These are phyloP conservation scores for Aphanomyces cochlioides DNA, from an alignment of 352 stramenopile species.

Conservation along the genomic window DNA sequence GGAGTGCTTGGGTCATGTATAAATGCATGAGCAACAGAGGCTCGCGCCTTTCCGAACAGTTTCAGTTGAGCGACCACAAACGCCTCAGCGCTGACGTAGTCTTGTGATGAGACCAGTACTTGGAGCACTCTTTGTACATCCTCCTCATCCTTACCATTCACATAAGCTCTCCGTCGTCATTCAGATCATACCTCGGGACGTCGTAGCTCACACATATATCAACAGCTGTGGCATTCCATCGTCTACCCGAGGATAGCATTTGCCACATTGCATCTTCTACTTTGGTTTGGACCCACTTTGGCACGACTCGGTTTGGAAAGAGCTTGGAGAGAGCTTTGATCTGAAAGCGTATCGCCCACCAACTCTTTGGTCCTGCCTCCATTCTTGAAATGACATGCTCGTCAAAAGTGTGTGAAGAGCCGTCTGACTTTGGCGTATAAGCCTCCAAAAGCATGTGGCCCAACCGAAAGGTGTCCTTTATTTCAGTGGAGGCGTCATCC, in stretches of 20 bases:
- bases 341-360: slow-evolving; percentile 21
- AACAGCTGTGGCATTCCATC: slow-evolving; percentile 20
- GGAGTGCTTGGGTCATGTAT: neutral
- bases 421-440: neutral
- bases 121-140: neutral
- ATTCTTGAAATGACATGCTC: no score
- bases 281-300: no score
- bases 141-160: neutral
- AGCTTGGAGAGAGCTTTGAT: neutral
- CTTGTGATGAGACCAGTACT: neutral
- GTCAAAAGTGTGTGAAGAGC: neutral
- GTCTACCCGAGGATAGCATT: neutral
- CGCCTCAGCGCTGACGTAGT: neutral
- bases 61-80: neutral
- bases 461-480: slow-evolving; percentile 42
- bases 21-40: neutral
- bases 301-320: neutral
- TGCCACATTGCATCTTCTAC: neutral
- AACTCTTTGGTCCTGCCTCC: neutral
- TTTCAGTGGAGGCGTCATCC: neutral
- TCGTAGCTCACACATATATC: slow-evolving; percentile 19
- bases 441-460: slow-evolving; percentile 54
- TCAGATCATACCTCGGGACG: slow-evolving; percentile 9
- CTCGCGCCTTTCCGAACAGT: neutral
- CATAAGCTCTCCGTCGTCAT: neutral